These are phyloP conservation scores for Solanum sitiens DNA, from an alignment of 257 asterid species.

Conservation along the genomic window DNA sequence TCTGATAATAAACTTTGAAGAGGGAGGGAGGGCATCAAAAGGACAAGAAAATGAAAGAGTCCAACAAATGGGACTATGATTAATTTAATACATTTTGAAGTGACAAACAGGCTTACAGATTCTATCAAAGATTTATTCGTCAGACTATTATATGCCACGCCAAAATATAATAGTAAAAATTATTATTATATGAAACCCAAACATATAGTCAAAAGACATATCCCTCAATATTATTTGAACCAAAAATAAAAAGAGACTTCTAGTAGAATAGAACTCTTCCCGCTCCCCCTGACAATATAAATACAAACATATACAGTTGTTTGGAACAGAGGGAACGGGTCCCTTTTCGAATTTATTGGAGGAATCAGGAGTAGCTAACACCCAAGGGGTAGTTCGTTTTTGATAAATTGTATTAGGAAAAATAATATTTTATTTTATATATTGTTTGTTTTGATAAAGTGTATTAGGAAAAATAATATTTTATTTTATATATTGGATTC, in stretches of 20 bases:
- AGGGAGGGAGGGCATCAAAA: not conserved
- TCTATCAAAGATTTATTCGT: not conserved
- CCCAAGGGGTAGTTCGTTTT: too few relatives aligned
- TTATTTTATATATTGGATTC: not conserved
- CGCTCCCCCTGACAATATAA: constrained; percentile 28
- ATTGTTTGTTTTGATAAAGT: not conserved
- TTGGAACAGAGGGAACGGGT: constrained; percentile 14
- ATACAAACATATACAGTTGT: constrained; percentile 49
- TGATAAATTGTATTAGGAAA: not conserved
- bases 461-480: not conserved
- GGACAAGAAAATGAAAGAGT: not conserved
- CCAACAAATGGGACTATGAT: not conserved
- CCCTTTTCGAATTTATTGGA: not conserved
- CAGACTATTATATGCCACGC: constrained; percentile 24
- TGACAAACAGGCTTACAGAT: constrained; percentile 4
- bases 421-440: not conserved
- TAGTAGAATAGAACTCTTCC: constrained; percentile 4
- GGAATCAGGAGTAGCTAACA: not conserved
- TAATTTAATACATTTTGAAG: not conserved
- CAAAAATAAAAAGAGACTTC: not conserved
- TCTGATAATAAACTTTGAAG: not conserved
- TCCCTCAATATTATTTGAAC: not conserved
- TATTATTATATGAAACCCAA: constrained; percentile 1
- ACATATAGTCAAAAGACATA: constrained; percentile 1
- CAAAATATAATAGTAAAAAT: constrained; percentile 12